Percentiles rank a stretch among this genome's conserved stretches.
These are phyloP conservation scores for Aspergillus neoniger DNA, from an alignment of 2,329 filamentous ascomycete species.

Conservation along the genomic window DNA sequence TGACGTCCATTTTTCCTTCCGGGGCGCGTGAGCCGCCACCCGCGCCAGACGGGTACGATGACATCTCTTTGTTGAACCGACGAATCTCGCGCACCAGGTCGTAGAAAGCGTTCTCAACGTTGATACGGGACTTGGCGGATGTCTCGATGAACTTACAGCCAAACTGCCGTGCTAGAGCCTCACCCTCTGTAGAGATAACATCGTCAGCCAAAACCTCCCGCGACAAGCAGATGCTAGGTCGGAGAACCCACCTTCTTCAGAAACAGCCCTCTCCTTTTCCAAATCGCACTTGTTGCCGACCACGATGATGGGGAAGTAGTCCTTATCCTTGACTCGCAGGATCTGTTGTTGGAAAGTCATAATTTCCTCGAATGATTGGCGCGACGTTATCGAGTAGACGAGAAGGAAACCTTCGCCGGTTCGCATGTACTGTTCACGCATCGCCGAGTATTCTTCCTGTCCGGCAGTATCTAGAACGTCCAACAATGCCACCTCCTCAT, in stretches of 20 bases:
- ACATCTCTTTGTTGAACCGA: constrained; percentile 98
- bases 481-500: constrained; percentile 95
- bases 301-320: constrained; percentile 99
- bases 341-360: constrained; percentile 99
- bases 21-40: constrained; percentile 62
- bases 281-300: constrained; percentile 99
- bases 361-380: constrained; percentile 98
- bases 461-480: constrained; percentile 98
- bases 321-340: constrained; percentile 97
- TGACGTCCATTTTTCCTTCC: constrained; percentile 73
- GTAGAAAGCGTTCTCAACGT: constrained; percentile 98
- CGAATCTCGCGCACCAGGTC: constrained; percentile 97
- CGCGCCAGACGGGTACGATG: constrained; percentile 74
- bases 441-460: constrained; percentile 98
- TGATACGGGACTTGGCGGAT: constrained; percentile 95
- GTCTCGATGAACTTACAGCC: constrained; percentile 99
- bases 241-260: constrained; percentile 73
- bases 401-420: constrained; percentile 97
- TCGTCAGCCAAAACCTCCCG: constrained; percentile 6
- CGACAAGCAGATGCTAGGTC: neutral
- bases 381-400: constrained; percentile 96
- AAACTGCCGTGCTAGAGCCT: constrained; percentile 81
- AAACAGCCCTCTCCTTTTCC: constrained; percentile 86
- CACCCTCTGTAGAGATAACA: constrained; percentile 68
- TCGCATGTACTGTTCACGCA: constrained; percentile 99